A percentile compares a stretch with the other conserved stretches of the same genome.
Evolutionary conservation across 2,329 filamentous ascomycete genomes (phyloP).

Genomic region (Aspergillus glaucus): DNA sequence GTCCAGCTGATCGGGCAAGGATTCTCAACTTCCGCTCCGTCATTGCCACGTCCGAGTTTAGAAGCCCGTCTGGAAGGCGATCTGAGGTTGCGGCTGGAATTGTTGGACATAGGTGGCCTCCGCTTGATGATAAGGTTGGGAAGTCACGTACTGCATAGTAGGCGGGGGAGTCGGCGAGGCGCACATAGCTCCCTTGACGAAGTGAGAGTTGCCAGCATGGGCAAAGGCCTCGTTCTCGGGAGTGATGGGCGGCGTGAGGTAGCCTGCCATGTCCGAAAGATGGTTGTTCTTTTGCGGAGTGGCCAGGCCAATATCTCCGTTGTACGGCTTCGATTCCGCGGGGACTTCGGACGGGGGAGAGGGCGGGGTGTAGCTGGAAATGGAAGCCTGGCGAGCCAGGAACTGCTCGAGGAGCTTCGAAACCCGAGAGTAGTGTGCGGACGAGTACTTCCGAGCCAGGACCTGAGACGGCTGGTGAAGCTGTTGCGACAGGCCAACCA

Average conservation of each 20-base stretch:
- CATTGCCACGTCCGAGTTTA: slow-evolving; percentile 14
- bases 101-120: slow-evolving; percentile 29
- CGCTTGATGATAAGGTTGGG: slow-evolving; percentile 28
- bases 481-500: slow-evolving; percentile 59
- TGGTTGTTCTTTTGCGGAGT: slow-evolving; percentile 36
- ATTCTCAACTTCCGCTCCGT: not conserved
- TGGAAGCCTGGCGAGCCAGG: slow-evolving; percentile 56
- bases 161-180: slow-evolving; percentile 33
- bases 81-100: slow-evolving; percentile 29
- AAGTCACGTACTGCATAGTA: slow-evolving; percentile 30
- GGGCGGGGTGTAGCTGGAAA: slow-evolving; percentile 41
- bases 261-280: slow-evolving; percentile 33
- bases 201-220: slow-evolving; percentile 28
- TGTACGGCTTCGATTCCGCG: slow-evolving; percentile 35
- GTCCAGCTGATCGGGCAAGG: slow-evolving; percentile 2
- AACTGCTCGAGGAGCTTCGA: slow-evolving; percentile 61
- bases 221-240: slow-evolving; percentile 39
- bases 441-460: slow-evolving; percentile 62
- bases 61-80: slow-evolving; percentile 29
- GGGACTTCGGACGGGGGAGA: slow-evolving; percentile 35
- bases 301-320: slow-evolving; percentile 36
- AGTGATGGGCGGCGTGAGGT: slow-evolving; percentile 44
- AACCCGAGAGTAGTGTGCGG: slow-evolving; percentile 58
- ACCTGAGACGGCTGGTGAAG: slow-evolving; percentile 62
- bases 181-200: slow-evolving; percentile 26